Evolutionary conservation across 441 rosid species (phyloP), one percentile per base, ranked within the genome.

Genomic region (Gossypium gossypioides): DNA sequence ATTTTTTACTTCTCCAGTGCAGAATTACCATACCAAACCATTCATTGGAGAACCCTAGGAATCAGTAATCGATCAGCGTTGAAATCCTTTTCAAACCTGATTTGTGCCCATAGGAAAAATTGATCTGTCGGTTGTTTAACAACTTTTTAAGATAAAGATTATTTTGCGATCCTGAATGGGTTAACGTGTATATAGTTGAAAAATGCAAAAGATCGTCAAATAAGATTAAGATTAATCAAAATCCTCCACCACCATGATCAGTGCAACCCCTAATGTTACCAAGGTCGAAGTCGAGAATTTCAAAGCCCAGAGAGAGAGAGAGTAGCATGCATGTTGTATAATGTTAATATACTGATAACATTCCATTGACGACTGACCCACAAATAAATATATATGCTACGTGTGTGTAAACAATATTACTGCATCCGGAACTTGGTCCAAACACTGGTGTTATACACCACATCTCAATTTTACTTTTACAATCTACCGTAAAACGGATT

Each of bases 401-500:
- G 12, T 57, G 16, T 56, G 1, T 50, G 52, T 21, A n/a, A 40
- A 22, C 34, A 29, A 29, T 19, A 52, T 55, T 55, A 69, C 63
- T 54, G 62, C 24, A 13, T 54, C 19, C 16, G 18, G 16, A 32
- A 10, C 62, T 29, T 37, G 22, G 25, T 58, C 16, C 42, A 12
- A 27, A 22, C 13, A 13, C 37, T 55, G 22, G 56, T 19, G 37
- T 55, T 22, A 56, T 19, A 69, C 52, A 55, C 19, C 29, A 56
- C 16, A 21, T 56, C 44, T 71, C 56, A 22, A 57, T 22, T 71
- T 58, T 25, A 56, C 66, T 22, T 71, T 44, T 25, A 56, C 66
- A 44, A 21, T 71, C 62, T 56, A 69, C 55, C 21, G 18, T 8
- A 69, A 4, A 69, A 55, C 64, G 73, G 63, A 48, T 48, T n/a